Percentiles rank a stretch among this genome's conserved stretches.
Conservation (phyloP, 805 yeast genomes). For the Yarrowia divulgata region DNA sequence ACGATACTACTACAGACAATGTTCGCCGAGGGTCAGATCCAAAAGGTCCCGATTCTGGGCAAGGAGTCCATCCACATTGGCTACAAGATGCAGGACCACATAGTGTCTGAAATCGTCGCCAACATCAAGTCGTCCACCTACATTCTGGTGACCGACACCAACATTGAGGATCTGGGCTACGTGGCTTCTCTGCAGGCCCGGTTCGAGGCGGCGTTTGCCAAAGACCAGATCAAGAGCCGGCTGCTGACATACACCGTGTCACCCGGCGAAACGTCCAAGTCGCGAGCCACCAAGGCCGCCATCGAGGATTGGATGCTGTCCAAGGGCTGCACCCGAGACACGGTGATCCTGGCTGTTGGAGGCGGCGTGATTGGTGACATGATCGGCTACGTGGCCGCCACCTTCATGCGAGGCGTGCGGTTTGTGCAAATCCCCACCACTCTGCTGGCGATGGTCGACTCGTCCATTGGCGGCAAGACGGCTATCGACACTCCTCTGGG, state of each 20-base stretch:
- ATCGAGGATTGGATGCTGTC: conserved; percentile 87
- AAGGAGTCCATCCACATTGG: conserved; percentile 89
- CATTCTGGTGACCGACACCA: conserved; percentile 86
- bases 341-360: conserved; percentile 92
- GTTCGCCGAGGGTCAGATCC: conserved; percentile 38
- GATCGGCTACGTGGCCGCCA: conserved; percentile 99
- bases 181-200: conserved; percentile 62
- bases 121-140: conserved; percentile 85
- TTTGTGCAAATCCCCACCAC: conserved; percentile 95
- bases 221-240: conserved; percentile 56
- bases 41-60: conserved; percentile 56
- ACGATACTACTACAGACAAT: conserved; percentile 6
- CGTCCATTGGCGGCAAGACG: conserved; percentile 97
- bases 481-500: conserved; percentile 97
- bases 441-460: conserved; percentile 94
- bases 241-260: conserved; percentile 75
- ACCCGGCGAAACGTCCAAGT: conserved; percentile 94
- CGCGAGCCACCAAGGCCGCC: conserved; percentile 84
- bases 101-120: conserved; percentile 69
- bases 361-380: conserved; percentile 99
- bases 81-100: conserved; percentile 74
- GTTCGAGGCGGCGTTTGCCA: conserved; percentile 52
- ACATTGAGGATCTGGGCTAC: conserved; percentile 58
- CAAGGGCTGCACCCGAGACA: conserved; percentile 94
- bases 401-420: conserved; percentile 97